Base-by-base conservation (phyloP, 306 rosid species). In the Medicago lupulina region DNA sequence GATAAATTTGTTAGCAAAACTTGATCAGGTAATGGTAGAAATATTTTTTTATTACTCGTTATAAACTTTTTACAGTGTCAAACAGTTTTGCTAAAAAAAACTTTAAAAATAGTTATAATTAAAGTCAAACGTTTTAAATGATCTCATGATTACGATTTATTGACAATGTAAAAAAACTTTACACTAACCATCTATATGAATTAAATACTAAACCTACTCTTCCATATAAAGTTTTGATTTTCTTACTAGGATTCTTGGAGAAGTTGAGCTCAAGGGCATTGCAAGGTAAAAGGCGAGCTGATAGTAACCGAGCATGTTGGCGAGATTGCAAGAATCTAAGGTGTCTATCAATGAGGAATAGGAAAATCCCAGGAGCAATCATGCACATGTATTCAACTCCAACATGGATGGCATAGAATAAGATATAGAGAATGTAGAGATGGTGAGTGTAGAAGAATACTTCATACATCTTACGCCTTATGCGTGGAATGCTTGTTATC, bases 391-490 rank as follows among this genome's bases (percentile, higher is more conserved):
- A 85, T 51, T 17, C 61, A 17, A 41, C 83, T 15, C 92, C 93
- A 1, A 86, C 97, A 19, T 92, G 96, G 13, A 92, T 47, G 3
- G 75, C 78, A 74, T 85, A 92, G 70, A 92, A 88, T 72, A 92
- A 17, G 57, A 88, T 83, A 68, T 77, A 90, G 77, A 92, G 74
- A 0, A 58, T 15, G 75, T 92, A 92, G 57, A 89, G 88, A 38
- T 88, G 86, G 73, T 92, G 97, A 5, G 87, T 85, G 85, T 92
- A 92, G 76, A 74, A 92, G 85, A 92, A 92, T 7, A 92, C 78
- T 71, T 92, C 93, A 60, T 83, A 92, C 88, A 83, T 87, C 75
- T 86, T 88, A 13, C 87, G 84, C 70, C 97, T 77, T 0, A 88
- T 68, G 0, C 85, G 41, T 0, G 78, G 41, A 49, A 88, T 8